These are phyloP conservation scores for Trichosporon inkin DNA, from an alignment of 1,284 basidiomycete genomes.

Conservation along the genomic window DNA sequence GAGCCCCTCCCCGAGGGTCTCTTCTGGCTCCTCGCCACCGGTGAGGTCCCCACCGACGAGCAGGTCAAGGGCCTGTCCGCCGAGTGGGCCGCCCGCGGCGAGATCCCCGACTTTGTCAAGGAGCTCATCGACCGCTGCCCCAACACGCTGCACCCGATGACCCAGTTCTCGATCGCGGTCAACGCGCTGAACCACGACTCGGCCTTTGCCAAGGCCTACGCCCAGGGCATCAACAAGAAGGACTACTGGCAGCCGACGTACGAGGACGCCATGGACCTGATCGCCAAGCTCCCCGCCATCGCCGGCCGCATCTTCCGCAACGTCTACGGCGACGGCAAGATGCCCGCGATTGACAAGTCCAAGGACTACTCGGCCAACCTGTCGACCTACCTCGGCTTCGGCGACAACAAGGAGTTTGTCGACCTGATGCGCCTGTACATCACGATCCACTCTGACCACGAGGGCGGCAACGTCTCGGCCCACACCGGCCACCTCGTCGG, in stretches of 20 bases:
- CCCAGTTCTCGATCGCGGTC: slow-evolving; percentile 89
- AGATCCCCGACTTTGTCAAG: slow-evolving; percentile 86
- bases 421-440: slow-evolving; percentile 95
- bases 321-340: slow-evolving; percentile 78
- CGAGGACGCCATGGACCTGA: slow-evolving; percentile 96
- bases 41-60: slow-evolving; percentile 82
- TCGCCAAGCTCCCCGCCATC: slow-evolving; percentile 95
- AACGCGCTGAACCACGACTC: slow-evolving; percentile 95
- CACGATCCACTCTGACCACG: slow-evolving; percentile 97
- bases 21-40: slow-evolving; percentile 93
- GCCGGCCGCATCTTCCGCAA: slow-evolving; percentile 97
- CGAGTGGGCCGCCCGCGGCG: slow-evolving; percentile 86
- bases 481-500: slow-evolving; percentile 95
- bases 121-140: slow-evolving; percentile 90
- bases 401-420: slow-evolving; percentile 80
- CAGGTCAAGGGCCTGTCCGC: slow-evolving; percentile 78
- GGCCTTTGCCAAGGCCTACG: slow-evolving; percentile 93
- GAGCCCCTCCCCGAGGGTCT: slow-evolving; percentile 92
- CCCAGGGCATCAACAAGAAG: slow-evolving; percentile 85
- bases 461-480: slow-evolving; percentile 98
- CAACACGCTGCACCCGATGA: slow-evolving; percentile 92
- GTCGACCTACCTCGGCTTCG: slow-evolving; percentile 86
- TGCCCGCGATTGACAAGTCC: slow-evolving; percentile 77
- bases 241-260: slow-evolving; percentile 97
- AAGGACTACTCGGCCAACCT: slow-evolving; percentile 96